These are phyloP conservation scores for Calocybe cyanea DNA, from an alignment of 768 basidiomycete species.

Conservation along the genomic window DNA sequence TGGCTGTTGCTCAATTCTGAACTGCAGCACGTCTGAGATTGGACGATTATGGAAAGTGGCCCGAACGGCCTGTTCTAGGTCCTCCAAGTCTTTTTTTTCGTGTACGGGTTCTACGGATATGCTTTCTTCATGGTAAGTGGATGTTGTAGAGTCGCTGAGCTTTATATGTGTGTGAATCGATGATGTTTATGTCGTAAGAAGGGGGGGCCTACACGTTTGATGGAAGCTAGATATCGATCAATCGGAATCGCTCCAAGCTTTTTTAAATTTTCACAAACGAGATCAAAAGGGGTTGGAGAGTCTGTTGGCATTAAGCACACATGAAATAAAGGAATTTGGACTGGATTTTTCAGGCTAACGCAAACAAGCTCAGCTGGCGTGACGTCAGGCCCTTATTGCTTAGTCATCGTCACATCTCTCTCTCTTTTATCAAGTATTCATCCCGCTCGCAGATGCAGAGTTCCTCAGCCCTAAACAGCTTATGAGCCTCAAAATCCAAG, in stretches of 20 bases:
- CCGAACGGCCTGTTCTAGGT: neutral
- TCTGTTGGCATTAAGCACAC: too few relatives aligned
- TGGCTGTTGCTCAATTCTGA: neutral
- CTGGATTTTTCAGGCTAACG: too few relatives aligned
- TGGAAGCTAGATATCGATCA: constrained; percentile 1
- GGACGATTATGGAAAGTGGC: neutral
- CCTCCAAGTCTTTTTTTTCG: neutral
- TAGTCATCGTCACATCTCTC: too few relatives aligned
- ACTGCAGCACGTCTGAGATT: neutral
- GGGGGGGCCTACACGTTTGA: neutral
- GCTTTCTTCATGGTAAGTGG: neutral
- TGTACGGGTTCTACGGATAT: neutral
- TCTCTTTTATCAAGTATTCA: too few relatives aligned
- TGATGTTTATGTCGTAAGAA: neutral
- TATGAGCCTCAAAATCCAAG: too few relatives aligned
- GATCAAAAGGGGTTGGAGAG: neutral
- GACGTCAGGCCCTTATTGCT: too few relatives aligned
- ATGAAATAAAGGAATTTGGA: too few relatives aligned
- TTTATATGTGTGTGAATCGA: neutral
- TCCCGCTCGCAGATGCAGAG: too few relatives aligned
- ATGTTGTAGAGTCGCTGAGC: neutral
- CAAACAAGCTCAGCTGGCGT: too few relatives aligned
- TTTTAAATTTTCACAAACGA: constrained; percentile 4
- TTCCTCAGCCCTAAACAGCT: too few relatives aligned
- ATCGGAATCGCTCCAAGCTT: constrained; percentile 3